Evolutionary conservation across 306 rosid species (phyloP).

Genomic region (Prunus mira): DNA sequence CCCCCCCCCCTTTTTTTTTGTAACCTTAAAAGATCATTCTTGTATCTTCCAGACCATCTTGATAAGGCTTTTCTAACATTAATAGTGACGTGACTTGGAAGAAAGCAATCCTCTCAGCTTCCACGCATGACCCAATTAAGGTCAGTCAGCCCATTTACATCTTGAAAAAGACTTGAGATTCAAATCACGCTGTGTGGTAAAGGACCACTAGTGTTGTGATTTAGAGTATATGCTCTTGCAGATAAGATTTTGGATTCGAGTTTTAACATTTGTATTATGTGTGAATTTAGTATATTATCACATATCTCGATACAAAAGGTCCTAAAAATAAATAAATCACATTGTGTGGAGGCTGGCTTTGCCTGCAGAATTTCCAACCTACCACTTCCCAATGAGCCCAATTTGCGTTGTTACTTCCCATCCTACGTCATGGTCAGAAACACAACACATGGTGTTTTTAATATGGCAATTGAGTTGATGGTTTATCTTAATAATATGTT

Average conservation of each 20-base stretch:
- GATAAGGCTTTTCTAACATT: too few species aligned
- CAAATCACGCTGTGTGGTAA: background rate
- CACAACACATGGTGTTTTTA: background rate
- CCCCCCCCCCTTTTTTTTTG: too few species aligned
- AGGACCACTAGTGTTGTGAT: too few species aligned
- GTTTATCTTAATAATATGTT: too few species aligned
- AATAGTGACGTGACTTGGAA: too few species aligned
- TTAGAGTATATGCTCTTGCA: fast-evolving
- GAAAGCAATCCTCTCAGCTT: background rate
- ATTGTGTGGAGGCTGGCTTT: background rate
- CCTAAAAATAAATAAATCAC: too few species aligned
- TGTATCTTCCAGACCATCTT: too few species aligned
- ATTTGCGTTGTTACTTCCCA: background rate
- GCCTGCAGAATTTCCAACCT: background rate
- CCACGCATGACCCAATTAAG: too few species aligned
- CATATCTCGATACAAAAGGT: too few species aligned
- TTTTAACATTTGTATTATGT: fast-evolving
- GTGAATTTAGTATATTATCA: too few species aligned
- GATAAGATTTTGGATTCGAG: fast-evolving
- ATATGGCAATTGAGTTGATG: too few species aligned
- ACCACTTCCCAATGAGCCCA: background rate
- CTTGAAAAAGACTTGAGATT: background rate
- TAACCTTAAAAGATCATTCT: too few species aligned
- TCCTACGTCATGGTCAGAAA: background rate
- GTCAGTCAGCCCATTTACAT: background rate